phyloP scores from a whole-genome alignment of 352 stramenopile genomes.

The Plasmopara muralis region DNA sequence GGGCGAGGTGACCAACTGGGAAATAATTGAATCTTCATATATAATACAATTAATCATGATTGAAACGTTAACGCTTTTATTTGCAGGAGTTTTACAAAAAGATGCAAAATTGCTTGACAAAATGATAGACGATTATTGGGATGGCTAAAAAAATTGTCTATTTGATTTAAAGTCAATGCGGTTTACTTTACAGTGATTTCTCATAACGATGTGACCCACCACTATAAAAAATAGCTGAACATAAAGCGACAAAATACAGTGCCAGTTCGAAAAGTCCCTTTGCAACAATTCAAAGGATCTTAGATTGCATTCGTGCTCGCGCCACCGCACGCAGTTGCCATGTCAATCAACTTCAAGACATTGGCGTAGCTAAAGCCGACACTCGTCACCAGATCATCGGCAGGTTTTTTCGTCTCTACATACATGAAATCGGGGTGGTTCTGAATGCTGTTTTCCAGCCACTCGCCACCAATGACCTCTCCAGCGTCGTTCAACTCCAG shows the following conservation, averaged over 20 bases:
- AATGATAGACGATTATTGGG: too few species aligned
- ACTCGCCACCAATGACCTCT: background rate
- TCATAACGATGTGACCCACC: too few species aligned
- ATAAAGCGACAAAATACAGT: background rate
- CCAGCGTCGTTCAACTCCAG: background rate
- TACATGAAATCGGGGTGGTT: background rate
- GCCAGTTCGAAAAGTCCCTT: background rate
- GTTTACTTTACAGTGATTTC: too few species aligned
- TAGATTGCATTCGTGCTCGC: background rate
- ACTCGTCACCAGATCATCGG: background rate
- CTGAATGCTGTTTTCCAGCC: background rate
- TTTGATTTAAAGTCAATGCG: too few species aligned
- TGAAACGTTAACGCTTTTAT: too few species aligned
- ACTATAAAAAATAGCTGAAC: background rate
- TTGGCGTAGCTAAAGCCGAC: constrained; percentile 1
- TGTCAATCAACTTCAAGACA: background rate
- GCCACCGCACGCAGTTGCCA: background rate
- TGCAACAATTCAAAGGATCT: background rate
- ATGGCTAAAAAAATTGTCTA: too few species aligned
- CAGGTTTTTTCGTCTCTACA: background rate
- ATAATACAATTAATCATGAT: too few species aligned
- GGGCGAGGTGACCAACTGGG: too few species aligned
- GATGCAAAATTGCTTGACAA: too few species aligned
- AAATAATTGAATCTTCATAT: too few species aligned
- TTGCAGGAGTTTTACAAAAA: too few species aligned